Conservation (phyloP, 2,329 filamentous ascomycete genomes). For the Penicillium sp. region DNA sequence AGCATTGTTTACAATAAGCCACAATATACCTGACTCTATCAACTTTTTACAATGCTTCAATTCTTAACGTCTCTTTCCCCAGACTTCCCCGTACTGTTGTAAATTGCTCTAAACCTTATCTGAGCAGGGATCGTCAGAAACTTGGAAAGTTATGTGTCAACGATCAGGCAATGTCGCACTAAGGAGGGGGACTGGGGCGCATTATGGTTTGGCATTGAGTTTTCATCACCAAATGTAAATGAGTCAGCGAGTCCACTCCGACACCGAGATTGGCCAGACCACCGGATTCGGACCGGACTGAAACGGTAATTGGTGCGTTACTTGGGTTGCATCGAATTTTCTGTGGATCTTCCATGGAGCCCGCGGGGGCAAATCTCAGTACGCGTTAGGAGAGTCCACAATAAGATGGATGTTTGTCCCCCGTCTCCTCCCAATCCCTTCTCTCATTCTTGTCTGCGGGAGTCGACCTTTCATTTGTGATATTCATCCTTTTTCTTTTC, state of each 20-base stretch:
- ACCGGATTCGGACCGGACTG: constrained; percentile 5
- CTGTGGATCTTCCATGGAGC: constrained; percentile 3
- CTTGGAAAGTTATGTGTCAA: neutral
- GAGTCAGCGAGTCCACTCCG: constrained; percentile 2
- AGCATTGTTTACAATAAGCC: neutral
- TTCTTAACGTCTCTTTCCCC: too few relatives aligned
- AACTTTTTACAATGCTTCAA: neutral
- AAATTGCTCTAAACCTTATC: neutral
- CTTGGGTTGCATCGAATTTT: constrained; percentile 4
- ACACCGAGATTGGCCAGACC: neutral
- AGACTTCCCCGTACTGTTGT: neutral
- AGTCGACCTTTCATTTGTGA: neutral
- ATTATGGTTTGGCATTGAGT: neutral
- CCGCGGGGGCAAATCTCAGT: neutral
- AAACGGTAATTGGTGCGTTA: constrained; percentile 4
- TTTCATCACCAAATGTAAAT: constrained; percentile 9
- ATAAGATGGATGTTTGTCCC: neutral
- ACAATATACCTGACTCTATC: neutral
- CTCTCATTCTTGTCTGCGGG: neutral
- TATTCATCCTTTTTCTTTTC: neutral
- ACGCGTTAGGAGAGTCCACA: constrained; percentile 1
- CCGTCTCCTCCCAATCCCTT: neutral
- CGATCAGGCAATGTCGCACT: neutral
- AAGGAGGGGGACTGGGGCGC: neutral
- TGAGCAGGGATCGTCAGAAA: neutral